Conservation (phyloP, 1,139 yeast genomes). For the Sugiyamaella xylanicola region DNA sequence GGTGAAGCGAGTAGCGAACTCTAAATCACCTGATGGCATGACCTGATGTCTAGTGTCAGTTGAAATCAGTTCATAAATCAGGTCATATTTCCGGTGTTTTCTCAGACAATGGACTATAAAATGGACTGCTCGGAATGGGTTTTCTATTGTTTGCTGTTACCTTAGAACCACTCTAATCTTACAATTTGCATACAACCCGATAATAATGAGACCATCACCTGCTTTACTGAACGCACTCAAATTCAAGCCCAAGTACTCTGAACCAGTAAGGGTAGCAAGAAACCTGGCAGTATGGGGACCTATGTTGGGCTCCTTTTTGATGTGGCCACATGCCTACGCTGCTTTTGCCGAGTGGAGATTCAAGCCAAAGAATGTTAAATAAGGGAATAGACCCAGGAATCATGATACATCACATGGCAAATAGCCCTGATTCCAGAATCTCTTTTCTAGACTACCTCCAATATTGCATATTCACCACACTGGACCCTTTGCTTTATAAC, state of each 20-base stretch:
- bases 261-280: conserved; percentile 14
- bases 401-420: too few relatives aligned
- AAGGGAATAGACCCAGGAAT: too few relatives aligned
- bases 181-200: background rate
- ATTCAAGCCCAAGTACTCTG: conserved; percentile 1
- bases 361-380: conserved; percentile 7
- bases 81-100: conserved; percentile 5
- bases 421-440: too few relatives aligned
- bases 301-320: conserved; percentile 5
- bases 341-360: conserved; percentile 6
- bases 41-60: background rate
- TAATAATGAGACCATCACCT: conserved; percentile 15
- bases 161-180: background rate
- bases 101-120: background rate
- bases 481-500: background rate
- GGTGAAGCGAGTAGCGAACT: too few relatives aligned
- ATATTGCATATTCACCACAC: background rate
- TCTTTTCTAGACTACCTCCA: too few relatives aligned
- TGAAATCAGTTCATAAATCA: conserved; percentile 4
- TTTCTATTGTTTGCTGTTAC: background rate
- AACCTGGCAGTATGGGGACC: conserved; percentile 14
- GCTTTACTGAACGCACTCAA: background rate
- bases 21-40: background rate
- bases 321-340: conserved; percentile 12
- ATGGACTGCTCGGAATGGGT: background rate